Evolutionary conservation across 371 early-diverging fungal genomes (phyloP).

Genomic region (Zychaea mexicana): DNA sequence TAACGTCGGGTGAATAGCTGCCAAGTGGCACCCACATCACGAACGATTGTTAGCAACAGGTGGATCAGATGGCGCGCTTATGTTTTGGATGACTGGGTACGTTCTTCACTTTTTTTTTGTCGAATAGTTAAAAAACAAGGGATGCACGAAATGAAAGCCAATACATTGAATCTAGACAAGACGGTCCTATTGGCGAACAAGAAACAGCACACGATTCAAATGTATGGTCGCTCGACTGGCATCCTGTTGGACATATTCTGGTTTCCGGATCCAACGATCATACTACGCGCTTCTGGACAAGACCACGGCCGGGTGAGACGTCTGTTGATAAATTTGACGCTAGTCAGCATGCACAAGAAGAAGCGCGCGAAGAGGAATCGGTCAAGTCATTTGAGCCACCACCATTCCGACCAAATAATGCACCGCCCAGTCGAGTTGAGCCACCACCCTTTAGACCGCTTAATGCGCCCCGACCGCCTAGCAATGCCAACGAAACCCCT

Average conservation of each 20-base stretch:
- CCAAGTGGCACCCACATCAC: conserved; percentile 96
- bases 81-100: conserved; percentile 91
- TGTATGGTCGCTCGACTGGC: conserved; percentile 99
- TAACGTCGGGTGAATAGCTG: conserved; percentile 46
- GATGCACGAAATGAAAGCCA: neutral
- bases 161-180: conserved; percentile 36
- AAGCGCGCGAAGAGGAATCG: conserved; percentile 48
- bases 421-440: conserved; percentile 29
- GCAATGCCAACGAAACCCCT: conserved; percentile 35
- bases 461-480: conserved; percentile 24
- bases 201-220: conserved; percentile 94
- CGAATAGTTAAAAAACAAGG: neutral
- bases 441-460: conserved; percentile 44
- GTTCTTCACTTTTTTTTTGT: neutral
- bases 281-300: conserved; percentile 98
- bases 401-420: conserved; percentile 47
- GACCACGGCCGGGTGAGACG: conserved; percentile 92
- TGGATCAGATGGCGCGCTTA: conserved; percentile 92
- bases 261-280: conserved; percentile 98
- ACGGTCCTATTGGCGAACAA: conserved; percentile 71
- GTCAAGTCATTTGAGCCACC: conserved; percentile 44
- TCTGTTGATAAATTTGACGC: conserved; percentile 62
- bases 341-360: conserved; percentile 56
- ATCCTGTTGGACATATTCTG: conserved; percentile 98
- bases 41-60: conserved; percentile 94